Evolutionary conservation across 331 rosid genomes (phyloP).

Genomic region (Pyrus hybrid): DNA sequence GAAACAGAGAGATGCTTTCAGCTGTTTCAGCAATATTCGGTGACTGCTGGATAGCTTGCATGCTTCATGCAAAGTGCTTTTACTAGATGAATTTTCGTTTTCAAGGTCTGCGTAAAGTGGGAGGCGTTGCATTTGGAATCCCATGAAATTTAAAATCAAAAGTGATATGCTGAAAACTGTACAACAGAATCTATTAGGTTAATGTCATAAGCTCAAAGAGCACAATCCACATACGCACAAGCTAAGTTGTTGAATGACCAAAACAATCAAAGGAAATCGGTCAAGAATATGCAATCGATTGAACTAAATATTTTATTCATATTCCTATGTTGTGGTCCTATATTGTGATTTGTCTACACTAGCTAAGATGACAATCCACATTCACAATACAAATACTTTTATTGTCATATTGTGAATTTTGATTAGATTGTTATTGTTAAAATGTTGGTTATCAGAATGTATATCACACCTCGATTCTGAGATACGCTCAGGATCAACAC

Average conservation of each 20-base stretch:
- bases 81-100: constrained; percentile 21
- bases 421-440: no score
- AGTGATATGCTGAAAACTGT: neutral
- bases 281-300: neutral
- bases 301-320: no score
- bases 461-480: no score
- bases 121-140: constrained; percentile 1
- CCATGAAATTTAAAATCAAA: neutral
- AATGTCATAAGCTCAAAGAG: neutral
- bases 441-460: no score
- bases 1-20: neutral
- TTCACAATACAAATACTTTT: no score
- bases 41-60: constrained; percentile 4
- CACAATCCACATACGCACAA: neutral
- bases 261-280: neutral
- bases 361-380: no score
- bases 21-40: constrained; percentile 5
- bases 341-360: no score
- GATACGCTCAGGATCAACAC: no score
- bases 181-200: neutral
- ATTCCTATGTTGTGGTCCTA: no score
- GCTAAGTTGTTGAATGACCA: neutral
- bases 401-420: no score
- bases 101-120: constrained; percentile 13
- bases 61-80: constrained; percentile 2